Base-by-base conservation (phyloP, 164 flowering plant species). In the Liquidambar formosana region DNA sequence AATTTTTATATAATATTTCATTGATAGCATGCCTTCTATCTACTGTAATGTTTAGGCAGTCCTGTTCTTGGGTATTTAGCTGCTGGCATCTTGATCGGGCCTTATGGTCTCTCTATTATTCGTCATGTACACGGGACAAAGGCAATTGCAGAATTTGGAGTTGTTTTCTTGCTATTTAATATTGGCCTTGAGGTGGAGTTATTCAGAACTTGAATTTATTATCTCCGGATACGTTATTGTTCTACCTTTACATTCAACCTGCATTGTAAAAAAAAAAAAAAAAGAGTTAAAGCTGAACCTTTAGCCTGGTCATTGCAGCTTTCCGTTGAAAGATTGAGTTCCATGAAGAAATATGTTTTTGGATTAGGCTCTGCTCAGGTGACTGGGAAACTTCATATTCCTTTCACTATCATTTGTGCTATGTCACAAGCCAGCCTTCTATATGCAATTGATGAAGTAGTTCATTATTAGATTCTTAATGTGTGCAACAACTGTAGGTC, bases 271-370 rank as follows among this genome's bases (percentile, higher is more conserved):
- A 45, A 15, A 63, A 45, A 60, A 26, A 49, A 59, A 45, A 15
- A 63, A 45, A 60, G 56, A 58, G 3, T 22, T 61, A 26, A 56
- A 41, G 22, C 51, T 25, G 53, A 75, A 69, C 47, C 51, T 66
- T 13, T 65, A 19, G 53, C 56, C 46, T 63, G 27, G 62, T 45
- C 67, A 69, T 84, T 84, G 77, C 86, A 96, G 99, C 98, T 96
- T 59, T 96, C 99, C 71, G 99, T 96, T 78, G 99, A 96, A 88
- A 92, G 99, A 81, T 76, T 93, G 59, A 96, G 99, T 78, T 96
- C 99, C 75, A 96, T 96, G 99, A 96, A 96, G 94, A 96, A 96
- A 75, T 96, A 96, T 82, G 99, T 96, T 64, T 96, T 96, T 80
- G 99, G 99, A 57, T 80, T 96, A 79, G 99, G 99, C 69, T 84